phyloP scores from a whole-genome alignment of 371 early-diverging fungal species.

The Blastocladiella emersonii region DNA sequence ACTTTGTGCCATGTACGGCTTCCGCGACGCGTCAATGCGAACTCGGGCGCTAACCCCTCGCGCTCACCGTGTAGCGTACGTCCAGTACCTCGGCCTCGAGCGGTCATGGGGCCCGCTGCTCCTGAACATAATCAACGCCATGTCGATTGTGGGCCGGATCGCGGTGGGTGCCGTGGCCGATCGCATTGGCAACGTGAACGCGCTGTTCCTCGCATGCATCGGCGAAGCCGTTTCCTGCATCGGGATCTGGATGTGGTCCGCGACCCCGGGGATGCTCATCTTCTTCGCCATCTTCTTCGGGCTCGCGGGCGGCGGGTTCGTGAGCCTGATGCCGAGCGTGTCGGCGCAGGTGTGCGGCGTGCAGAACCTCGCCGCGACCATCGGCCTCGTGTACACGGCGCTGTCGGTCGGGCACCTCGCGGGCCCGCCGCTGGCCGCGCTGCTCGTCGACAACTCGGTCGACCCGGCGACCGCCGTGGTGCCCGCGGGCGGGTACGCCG shows the following conservation, averaged over 20 bases:
- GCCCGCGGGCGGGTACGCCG: slow-evolving; percentile 48
- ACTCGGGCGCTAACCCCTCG: too few relatives aligned
- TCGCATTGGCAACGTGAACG: slow-evolving; percentile 39
- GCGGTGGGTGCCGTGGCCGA: slow-evolving; percentile 15
- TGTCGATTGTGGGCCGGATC: neutral
- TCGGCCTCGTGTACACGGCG: slow-evolving; percentile 24
- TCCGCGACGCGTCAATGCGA: too few relatives aligned
- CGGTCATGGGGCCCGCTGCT: neutral
- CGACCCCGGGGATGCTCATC: slow-evolving; percentile 24
- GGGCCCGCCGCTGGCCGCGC: neutral
- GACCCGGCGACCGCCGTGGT: slow-evolving; percentile 41
- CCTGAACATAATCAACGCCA: neutral
- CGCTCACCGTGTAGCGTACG: neutral
- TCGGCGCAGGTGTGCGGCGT: slow-evolving; percentile 36
- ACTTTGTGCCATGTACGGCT: neutral
- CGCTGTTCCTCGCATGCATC: slow-evolving; percentile 16
- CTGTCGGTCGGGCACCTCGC: slow-evolving; percentile 19
- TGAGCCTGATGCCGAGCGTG: slow-evolving; percentile 28
- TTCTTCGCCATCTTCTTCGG: slow-evolving; percentile 44
- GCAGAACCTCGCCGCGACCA: slow-evolving; percentile 20
- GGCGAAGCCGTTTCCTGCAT: slow-evolving; percentile 31
- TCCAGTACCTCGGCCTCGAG: neutral
- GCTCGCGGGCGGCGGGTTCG: slow-evolving; percentile 40
- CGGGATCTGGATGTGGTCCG: slow-evolving; percentile 44
- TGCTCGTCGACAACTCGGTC: neutral